Conservation (phyloP, 768 basidiomycete genomes). For the Mycena chlorophos region DNA sequence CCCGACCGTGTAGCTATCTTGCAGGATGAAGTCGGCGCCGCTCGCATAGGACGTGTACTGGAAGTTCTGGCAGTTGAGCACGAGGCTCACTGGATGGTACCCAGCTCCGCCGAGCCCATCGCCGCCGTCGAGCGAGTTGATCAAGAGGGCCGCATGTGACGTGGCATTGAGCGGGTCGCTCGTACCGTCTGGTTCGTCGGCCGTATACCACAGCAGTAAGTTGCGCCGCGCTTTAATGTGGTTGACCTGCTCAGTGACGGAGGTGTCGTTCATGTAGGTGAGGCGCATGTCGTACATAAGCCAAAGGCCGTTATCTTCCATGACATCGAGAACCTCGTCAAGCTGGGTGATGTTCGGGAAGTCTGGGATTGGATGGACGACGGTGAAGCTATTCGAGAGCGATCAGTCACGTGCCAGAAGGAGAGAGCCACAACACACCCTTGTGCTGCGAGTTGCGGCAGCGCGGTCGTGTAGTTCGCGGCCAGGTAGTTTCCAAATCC, state of each 20-base stretch:
- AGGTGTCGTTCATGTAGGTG: constrained; percentile 63
- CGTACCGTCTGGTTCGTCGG: constrained; percentile 63
- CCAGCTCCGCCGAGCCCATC: constrained; percentile 49
- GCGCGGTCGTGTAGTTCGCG: constrained; percentile 48
- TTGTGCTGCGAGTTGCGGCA: constrained; percentile 54
- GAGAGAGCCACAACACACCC: constrained; percentile 57
- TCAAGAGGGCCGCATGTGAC: constrained; percentile 49
- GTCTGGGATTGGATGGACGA: constrained; percentile 65
- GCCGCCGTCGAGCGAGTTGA: constrained; percentile 57
- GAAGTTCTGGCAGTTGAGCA: constrained; percentile 68
- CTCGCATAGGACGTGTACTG: constrained; percentile 57
- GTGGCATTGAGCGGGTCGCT: constrained; percentile 67
- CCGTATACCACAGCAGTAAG: constrained; percentile 70
- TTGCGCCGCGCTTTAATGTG: constrained; percentile 65
- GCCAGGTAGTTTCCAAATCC: constrained; percentile 55
- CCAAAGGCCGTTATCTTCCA: constrained; percentile 69
- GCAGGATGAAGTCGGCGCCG: constrained; percentile 71
- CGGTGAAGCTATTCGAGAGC: constrained; percentile 35
- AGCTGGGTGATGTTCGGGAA: constrained; percentile 62
- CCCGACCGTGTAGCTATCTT: constrained; percentile 60
- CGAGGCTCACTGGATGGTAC: constrained; percentile 67
- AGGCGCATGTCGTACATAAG: constrained; percentile 87
- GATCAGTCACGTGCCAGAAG: background rate
- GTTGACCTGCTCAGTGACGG: constrained; percentile 69
- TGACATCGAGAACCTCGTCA: constrained; percentile 59